Conservation (phyloP, 2,329 filamentous ascomycete genomes). For the Cercospora zeina region DNA sequence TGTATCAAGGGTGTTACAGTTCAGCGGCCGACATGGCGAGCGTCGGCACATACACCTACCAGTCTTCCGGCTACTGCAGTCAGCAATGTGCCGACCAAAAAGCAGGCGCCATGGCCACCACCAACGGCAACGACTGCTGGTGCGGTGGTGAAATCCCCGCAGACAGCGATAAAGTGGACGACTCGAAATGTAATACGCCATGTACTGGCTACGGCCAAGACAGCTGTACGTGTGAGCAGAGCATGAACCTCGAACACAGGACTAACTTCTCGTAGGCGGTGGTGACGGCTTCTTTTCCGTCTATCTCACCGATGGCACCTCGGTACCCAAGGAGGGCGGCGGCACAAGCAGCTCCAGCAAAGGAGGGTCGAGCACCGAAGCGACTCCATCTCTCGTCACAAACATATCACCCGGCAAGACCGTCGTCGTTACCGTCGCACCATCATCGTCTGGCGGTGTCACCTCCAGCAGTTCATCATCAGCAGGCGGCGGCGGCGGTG, state of each 20-base stretch:
- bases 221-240: conserved; percentile 18
- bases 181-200: conserved; percentile 61
- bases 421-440: conserved; percentile 39
- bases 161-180: conserved; percentile 55
- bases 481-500: conserved; percentile 28
- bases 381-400: conserved; percentile 36
- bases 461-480: conserved; percentile 49
- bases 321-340: conserved; percentile 44
- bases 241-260: not conserved
- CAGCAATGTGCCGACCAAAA: conserved; percentile 49
- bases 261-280: conserved; percentile 52
- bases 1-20: conserved; percentile 58
- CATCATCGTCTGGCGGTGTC: conserved; percentile 41
- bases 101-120: conserved; percentile 63
- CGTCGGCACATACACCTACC: conserved; percentile 53
- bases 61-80: conserved; percentile 59
- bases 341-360: conserved; percentile 34
- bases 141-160: conserved; percentile 72
- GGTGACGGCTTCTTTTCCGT: conserved; percentile 56
- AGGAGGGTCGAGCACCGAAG: conserved; percentile 21
- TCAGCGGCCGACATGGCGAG: conserved; percentile 50
- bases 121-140: conserved; percentile 66
- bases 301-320: conserved; percentile 47
- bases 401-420: conserved; percentile 39
- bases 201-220: conserved; percentile 49